Base-by-base conservation (phyloP, 768 basidiomycete species). In the Phylloporus sp. region DNA sequence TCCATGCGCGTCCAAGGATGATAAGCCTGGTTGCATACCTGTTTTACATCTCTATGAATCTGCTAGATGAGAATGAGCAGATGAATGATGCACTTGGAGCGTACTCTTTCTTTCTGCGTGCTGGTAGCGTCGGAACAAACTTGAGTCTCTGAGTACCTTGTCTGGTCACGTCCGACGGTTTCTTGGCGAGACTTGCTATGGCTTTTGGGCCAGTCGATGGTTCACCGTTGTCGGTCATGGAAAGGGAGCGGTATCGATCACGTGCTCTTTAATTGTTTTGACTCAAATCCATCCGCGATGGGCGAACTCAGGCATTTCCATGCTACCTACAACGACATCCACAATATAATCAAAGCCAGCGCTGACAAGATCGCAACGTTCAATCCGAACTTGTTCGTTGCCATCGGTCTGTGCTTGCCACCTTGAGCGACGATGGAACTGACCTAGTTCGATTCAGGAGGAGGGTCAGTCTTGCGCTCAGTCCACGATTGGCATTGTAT, bases 311-410 rank as follows among this genome's bases (percentile, higher is more conserved):
- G 84, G 61, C 89, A 91, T 64, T 60, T 80, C 66, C 83, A 75
- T 50, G 76, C 85, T 50, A 95, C 91, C 18, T 97, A 97, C 75
- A 95, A 95, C 62, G 87, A 95, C 45, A 84, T 95, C 49, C 94
- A 97, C 77, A 90, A 90, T 58, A 77, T 92, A 55, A 93, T 95
- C 60, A 83, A 83, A 60, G 73, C 70, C 12, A 75, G 78, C 2
- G 83, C 86, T 2, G 75, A 76, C 43, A 75, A 79, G 61, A 92
- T 97, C 61, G 85, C 83, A 28, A 67, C 84, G 40, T 98, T 95
- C 73, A 86, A 87, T 60, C 92, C 92, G n/a, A 84, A 92, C 67
- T 70, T 92, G 54, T 73, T 95, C 62, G 79, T 95, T 52, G 91
- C 91, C 8, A 93, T 92, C 55, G 90, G 89, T 82, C 53, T 41